Evolutionary conservation across 2,329 filamentous ascomycete genomes (phyloP), one percentile per base, ranked within the genome.

Genomic region (Alternaria sp.): DNA sequence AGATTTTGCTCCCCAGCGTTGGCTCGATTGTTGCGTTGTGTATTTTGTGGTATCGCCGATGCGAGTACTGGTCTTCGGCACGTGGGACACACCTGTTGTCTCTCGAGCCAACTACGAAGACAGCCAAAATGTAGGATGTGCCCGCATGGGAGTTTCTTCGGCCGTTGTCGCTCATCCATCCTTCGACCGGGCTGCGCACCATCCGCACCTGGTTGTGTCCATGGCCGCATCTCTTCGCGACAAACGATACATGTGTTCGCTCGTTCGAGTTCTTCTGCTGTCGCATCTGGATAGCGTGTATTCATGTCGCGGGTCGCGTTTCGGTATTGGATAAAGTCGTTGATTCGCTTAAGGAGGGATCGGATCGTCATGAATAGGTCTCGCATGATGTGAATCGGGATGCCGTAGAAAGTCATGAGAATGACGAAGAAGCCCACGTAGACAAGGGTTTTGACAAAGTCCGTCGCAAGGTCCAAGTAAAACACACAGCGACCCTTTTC

Each of bases 211-310:
- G 82, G 80, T 53, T 83, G 83, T 33, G 81, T 82, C 91, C 92
- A 97, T 1, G 90, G 88, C 33, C 87, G 86, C 95, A 99, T 99
- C 65, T 96, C 92, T 76, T 99, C 95, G 60, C 95, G 88, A 77
- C 95, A 99, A 54, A 99, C 97, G 68, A 99, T 99, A 77, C 95
- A 99, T 3, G 95, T 96, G 71, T 96, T 92, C 74, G 97, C 94
- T 48, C 91, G 85, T 28, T 84, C 82, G 24, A 99, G 86, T 65
- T 99, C 94, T 66, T 96, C 92, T 2, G 86, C 84, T 1, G 91
- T 97, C 1, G 95, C 95, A 75, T 99, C 95, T 4, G 91, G 90
- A 74, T 97, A 98, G 69, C 87, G 83, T 60, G 87, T 86, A 72
- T 96, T 95, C 93, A 99, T 98, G 74, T 98, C 92, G 66, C 90